Percentiles rank a stretch among this genome's conserved stretches.
These are phyloP conservation scores for Sanghuangporus baumii DNA, from an alignment of 1,284 basidiomycete species.

Conservation along the genomic window DNA sequence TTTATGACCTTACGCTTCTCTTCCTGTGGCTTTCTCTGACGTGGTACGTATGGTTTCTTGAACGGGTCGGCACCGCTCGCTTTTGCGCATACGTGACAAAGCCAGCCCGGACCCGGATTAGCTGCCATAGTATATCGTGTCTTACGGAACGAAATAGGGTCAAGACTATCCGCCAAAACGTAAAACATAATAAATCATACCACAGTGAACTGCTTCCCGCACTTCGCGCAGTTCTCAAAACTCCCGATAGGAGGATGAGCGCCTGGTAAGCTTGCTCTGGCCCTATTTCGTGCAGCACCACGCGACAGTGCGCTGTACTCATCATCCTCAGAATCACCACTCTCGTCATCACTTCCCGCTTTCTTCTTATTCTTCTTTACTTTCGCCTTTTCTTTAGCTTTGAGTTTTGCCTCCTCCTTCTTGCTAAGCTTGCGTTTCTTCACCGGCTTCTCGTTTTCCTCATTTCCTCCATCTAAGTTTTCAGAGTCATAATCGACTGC, in stretches of 20 bases:
- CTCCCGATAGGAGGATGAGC: conserved; percentile 71
- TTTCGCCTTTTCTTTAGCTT: conserved; percentile 32
- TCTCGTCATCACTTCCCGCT: conserved; percentile 41
- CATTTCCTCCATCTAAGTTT: conserved; percentile 58
- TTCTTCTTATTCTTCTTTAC: conserved; percentile 43
- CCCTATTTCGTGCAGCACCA: conserved; percentile 28
- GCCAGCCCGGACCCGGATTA: conserved; percentile 61
- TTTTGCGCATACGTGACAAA: conserved; percentile 80
- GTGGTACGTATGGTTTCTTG: conserved; percentile 62
- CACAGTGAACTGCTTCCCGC: conserved; percentile 83
- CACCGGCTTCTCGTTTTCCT: conserved; percentile 29
- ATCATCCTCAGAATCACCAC: conserved; percentile 39
- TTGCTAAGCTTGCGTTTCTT: conserved; percentile 40
- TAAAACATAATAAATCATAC: conserved; percentile 43
- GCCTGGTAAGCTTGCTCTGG: conserved; percentile 31
- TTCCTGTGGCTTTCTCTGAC: conserved; percentile 53
- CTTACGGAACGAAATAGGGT: conserved; percentile 32
- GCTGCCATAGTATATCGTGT: conserved; percentile 80
- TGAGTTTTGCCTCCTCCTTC: conserved; percentile 32
- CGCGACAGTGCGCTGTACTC: conserved; percentile 53
- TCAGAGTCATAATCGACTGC: conserved; percentile 55
- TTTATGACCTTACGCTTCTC: conserved; percentile 61
- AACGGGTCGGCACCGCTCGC: conserved; percentile 74
- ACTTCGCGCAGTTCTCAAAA: conserved; percentile 79
- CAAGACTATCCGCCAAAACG: not conserved